A percentile compares a stretch with the other conserved stretches of the same genome.
phyloP scores from a whole-genome alignment of 2,329 filamentous ascomycete species.

The Emmonsiellopsis sp. region DNA sequence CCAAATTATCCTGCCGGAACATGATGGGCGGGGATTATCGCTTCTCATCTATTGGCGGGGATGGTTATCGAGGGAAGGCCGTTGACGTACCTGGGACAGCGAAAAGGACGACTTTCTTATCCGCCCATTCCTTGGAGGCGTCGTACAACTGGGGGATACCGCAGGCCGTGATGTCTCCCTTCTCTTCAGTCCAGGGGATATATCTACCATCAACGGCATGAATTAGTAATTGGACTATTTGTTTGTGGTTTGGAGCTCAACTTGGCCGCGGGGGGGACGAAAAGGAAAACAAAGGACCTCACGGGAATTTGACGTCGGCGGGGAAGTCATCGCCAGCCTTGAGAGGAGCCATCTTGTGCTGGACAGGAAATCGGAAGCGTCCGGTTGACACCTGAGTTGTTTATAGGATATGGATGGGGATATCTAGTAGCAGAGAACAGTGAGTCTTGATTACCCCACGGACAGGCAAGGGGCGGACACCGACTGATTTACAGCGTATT shows the following conservation, averaged over 20 bases:
- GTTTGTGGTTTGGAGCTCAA: not conserved
- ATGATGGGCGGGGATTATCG: not conserved
- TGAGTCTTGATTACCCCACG: no score
- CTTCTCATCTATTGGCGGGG: not conserved
- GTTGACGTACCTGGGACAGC: conserved; percentile 48
- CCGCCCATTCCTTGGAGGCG: conserved; percentile 64
- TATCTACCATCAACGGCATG: conserved; percentile 42
- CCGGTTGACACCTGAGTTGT: not conserved
- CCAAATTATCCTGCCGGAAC: not conserved
- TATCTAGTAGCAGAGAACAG: no score
- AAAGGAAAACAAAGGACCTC: conserved; percentile 21
- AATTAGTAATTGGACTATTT: conserved; percentile 5
- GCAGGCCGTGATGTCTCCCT: conserved; percentile 60
- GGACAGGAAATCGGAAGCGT: not conserved
- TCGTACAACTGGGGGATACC: conserved; percentile 70
- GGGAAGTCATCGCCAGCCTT: conserved; percentile 79
- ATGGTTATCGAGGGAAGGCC: no score
- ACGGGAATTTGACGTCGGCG: conserved; percentile 66
- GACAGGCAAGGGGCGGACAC: no score
- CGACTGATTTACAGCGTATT: no score
- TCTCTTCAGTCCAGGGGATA: conserved; percentile 65
- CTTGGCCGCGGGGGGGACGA: no score
- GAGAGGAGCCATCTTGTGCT: conserved; percentile 51
- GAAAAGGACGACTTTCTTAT: conserved; percentile 64
- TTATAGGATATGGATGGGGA: not conserved